phyloP scores from a whole-genome alignment of 75 land plant genomes.

The Gnetum montanum region DNA sequence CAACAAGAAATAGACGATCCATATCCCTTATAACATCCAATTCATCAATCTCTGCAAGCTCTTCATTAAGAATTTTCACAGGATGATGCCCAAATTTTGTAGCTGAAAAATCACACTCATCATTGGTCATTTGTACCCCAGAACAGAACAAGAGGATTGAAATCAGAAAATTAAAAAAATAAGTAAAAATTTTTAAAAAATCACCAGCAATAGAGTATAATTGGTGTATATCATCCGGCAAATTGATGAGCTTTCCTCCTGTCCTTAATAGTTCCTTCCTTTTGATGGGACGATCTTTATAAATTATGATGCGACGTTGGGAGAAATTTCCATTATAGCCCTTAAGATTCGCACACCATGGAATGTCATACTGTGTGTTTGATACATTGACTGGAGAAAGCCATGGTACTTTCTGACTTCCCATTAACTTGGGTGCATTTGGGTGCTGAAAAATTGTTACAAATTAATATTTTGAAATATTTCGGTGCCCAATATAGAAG shows the following conservation, averaged over 20 bases:
- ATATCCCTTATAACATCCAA: constrained; percentile 7
- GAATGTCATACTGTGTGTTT: background rate
- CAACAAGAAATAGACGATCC: constrained; percentile 5
- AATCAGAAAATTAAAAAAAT: background rate
- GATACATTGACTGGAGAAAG: background rate
- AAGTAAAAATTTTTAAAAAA: no score
- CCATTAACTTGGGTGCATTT: background rate
- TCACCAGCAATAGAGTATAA: background rate
- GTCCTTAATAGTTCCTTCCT: background rate
- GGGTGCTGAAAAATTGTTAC: no score
- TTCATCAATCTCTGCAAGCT: constrained; percentile 8
- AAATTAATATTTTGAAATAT: no score
- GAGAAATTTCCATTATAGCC: background rate
- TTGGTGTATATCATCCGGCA: background rate
- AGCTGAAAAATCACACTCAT: constrained; percentile 3
- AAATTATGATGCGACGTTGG: background rate
- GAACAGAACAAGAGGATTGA: background rate
- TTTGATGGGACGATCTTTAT: constrained; percentile 2
- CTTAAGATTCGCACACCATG: no score
- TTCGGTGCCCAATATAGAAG: no score
- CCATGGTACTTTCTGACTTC: background rate
- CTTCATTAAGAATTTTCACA: constrained; percentile 11
- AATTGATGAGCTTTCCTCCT: constrained; percentile 2
- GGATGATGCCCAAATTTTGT: constrained; percentile 5
- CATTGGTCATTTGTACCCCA: background rate